phyloP scores from a whole-genome alignment of 176 grass and related monocot genomes.

The Dactylis glomerata region DNA sequence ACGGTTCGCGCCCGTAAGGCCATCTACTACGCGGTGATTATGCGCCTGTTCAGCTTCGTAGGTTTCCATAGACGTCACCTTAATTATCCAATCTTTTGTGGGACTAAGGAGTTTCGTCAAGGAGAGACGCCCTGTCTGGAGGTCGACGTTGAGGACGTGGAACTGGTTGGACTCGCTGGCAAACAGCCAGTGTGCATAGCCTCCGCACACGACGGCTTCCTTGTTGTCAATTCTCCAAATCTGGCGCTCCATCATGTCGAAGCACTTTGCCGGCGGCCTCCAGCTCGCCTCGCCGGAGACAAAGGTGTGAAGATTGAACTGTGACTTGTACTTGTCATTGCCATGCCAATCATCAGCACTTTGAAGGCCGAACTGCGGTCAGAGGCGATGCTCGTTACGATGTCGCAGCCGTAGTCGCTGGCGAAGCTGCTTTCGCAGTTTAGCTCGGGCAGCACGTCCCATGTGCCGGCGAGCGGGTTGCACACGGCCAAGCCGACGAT shows the following conservation, averaged over 20 bases:
- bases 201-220: neutral
- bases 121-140: neutral
- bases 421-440: neutral
- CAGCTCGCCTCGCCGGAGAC: neutral
- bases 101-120: neutral
- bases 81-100: neutral
- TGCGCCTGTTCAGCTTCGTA: too few relatives aligned
- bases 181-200: neutral
- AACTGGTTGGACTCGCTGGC: neutral
- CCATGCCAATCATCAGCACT: neutral
- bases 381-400: neutral
- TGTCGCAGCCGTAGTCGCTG: neutral
- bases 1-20: neutral
- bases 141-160: too few relatives aligned
- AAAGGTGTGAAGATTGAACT: neutral
- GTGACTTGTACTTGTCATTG: neutral
- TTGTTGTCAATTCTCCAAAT: neutral
- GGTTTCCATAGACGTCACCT: too few relatives aligned
- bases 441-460: neutral
- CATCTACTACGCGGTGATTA: too few relatives aligned
- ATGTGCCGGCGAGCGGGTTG: neutral
- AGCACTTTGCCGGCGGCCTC: neutral
- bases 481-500: neutral
- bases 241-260: neutral
- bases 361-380: neutral